Evolutionary conservation across 2,329 filamentous ascomycete genomes (phyloP), one percentile per base, ranked within the genome.

Genomic region (Exophiala bonariae): DNA sequence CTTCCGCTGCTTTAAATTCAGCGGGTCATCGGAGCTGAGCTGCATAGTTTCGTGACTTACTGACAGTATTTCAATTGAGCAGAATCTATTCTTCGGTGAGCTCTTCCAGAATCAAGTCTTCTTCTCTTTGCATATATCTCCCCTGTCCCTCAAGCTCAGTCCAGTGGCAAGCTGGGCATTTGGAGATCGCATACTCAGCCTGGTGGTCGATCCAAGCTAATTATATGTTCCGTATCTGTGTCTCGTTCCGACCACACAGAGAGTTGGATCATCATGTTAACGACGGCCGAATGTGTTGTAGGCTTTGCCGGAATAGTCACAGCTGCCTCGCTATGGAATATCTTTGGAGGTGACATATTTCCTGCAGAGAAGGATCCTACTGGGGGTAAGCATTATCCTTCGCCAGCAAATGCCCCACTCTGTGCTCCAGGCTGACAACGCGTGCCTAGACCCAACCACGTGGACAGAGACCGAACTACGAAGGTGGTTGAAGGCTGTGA

Each of bases 341-440:
- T 96, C 59, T 95, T 87, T 84, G 89, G 89, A 47, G 78, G 81
- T 43, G 89, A 92, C 54, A 79, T 96, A 61, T 95, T 96, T 61
- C 91, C 91, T 1, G 68, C 79, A 3, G 74, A 83, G 56, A 51
- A 75, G 38, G 90, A 96, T 63, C 89, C 91, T n/a, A 87, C 74
- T 20, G 90, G 90, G 50, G 79, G 89, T 73, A 81, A 73, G 32
- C 71, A 26, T 26, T 6, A 26, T n/a, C n/a, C n/a, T n/a, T n/a
- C n/a, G n/a, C n/a, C n/a, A n/a, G n/a, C n/a, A n/a, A n/a, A n/a
- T n/a, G n/a, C n/a, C n/a, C n/a, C n/a, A n/a, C n/a, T n/a, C n/a
- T n/a, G n/a, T 75, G n/a, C 17, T 35, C 35, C 17, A 22, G 17
- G 19, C 28, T 48, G 30, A 32, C 65, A 63, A 8, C 32, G 33